Base-by-base conservation (phyloP, 2,329 filamentous ascomycete genomes). In the Gnomoniopsis sp. region DNA sequence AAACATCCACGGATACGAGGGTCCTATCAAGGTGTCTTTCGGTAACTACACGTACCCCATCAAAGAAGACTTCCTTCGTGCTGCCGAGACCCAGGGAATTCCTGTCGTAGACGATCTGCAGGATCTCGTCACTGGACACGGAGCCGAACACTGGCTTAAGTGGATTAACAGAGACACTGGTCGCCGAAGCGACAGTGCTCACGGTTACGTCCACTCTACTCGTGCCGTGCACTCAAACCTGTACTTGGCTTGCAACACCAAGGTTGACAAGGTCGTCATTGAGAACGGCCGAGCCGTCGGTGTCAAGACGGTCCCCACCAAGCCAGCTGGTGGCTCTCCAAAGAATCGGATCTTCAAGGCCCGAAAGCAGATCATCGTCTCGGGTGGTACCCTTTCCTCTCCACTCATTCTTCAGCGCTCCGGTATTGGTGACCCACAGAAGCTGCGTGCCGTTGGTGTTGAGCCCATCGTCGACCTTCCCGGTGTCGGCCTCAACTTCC, bases 81-180 rank as follows among this genome's bases (percentile, higher is more conserved):
- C 88, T 17, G 78, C 84, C 3, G 88, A 91, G 67, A 87, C 86
- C 0, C 88, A 91, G 69, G 89, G 85, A 21, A 91, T 92, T 59
- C 89, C 86, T 59, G 79, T 84, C 14, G 90, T 89, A 14, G 89
- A 93, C 68, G 89, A 93, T 69, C 78, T 91, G 3, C 86, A 93
- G 70, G 89, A 93, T 66, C 75, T 92, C 54, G 76, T 75, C 30
- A 89, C 87, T 1, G 87, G 75, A 15, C 84, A 87, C 60, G 89
- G 89, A 62, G 89, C 88, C 49, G 88, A 92, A 74, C 89, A 92
- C 64, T 93, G 89, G 89, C 76, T 93, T 57, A 92, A 93, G 74
- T 93, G 89, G 89, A 92, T 93, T 73, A 92, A 93, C 68, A 82
- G 84, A 60, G 84, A 84, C 71, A 85, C 82, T 67, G 89, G 89